Evolutionary conservation across 176 grass and related monocot genomes (phyloP).

Genomic region (Hordeum marinum): DNA sequence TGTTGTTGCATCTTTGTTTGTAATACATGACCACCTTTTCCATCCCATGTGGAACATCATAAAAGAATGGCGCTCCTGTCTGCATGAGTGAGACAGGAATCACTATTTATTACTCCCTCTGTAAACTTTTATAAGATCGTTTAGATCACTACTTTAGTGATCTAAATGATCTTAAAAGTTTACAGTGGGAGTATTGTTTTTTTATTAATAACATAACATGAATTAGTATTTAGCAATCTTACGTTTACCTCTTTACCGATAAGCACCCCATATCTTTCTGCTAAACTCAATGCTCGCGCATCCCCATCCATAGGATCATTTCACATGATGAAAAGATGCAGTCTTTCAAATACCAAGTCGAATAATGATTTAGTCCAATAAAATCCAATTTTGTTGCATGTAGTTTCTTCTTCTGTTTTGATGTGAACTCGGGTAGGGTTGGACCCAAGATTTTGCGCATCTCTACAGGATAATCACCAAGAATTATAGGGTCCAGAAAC

Average conservation of each 20-base stretch:
- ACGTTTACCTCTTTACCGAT: constrained; percentile 45
- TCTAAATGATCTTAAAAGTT: too few relatives aligned
- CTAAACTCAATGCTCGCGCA: constrained; percentile 18
- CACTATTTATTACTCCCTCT: not conserved
- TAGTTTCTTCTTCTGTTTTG: constrained; percentile 38
- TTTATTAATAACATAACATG: not conserved
- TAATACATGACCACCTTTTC: constrained; percentile 51
- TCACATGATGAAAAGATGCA: constrained; percentile 51
- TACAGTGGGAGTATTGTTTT: not conserved
- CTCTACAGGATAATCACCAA: constrained; percentile 54
- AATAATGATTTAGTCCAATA: constrained; percentile 71
- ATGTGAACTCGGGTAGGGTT: constrained; percentile 46
- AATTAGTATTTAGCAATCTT: not conserved
- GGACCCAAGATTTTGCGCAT: constrained; percentile 43
- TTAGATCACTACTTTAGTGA: too few relatives aligned
- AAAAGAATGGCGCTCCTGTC: constrained; percentile 34
- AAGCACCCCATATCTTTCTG: constrained; percentile 27
- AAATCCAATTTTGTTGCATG: constrained; percentile 53
- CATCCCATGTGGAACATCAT: constrained; percentile 51
- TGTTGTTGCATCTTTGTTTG: constrained; percentile 77
- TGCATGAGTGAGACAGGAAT: constrained; percentile 18
- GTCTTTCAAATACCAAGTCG: constrained; percentile 43
- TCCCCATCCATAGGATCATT: constrained; percentile 31
- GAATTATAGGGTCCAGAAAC: constrained; percentile 53
- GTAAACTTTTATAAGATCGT: too few relatives aligned